phyloP scores from a whole-genome alignment of 2,329 filamentous ascomycete genomes.

The Trichothecium sympodiale region DNA sequence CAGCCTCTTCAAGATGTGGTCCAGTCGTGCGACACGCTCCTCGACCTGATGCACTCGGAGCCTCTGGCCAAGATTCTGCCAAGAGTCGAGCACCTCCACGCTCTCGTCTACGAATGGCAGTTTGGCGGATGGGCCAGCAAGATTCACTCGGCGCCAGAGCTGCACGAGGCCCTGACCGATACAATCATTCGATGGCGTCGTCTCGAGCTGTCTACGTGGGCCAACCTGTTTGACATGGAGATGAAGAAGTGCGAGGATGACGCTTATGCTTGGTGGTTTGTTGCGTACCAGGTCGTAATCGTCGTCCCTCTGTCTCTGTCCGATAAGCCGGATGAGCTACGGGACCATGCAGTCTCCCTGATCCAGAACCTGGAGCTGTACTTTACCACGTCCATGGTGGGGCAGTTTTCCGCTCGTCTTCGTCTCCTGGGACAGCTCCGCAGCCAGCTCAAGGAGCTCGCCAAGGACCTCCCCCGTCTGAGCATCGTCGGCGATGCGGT shows the following conservation, averaged over 20 bases:
- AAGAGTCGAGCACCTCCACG: slow-evolving; percentile 78
- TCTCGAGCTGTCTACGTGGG: slow-evolving; percentile 86
- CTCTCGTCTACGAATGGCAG: slow-evolving; percentile 87
- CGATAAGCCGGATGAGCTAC: slow-evolving; percentile 46
- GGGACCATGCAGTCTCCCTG: slow-evolving; percentile 54
- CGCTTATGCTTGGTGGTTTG: slow-evolving; percentile 89
- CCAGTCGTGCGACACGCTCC: slow-evolving; percentile 59
- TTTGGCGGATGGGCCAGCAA: slow-evolving; percentile 73
- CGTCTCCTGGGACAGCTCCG: slow-evolving; percentile 55
- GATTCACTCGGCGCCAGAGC: slow-evolving; percentile 54
- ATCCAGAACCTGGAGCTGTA: slow-evolving; percentile 71
- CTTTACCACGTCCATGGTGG: slow-evolving; percentile 66
- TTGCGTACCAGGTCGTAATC: slow-evolving; percentile 85
- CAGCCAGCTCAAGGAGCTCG: slow-evolving; percentile 53
- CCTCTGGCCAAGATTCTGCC: slow-evolving; percentile 79
- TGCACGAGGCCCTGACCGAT: slow-evolving; percentile 70
- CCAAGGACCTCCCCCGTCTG: slow-evolving; percentile 47
- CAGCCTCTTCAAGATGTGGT: slow-evolving; percentile 71
- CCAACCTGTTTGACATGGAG: slow-evolving; percentile 77
- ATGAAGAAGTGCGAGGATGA: slow-evolving; percentile 62
- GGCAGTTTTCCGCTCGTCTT: slow-evolving; percentile 68
- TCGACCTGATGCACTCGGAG: slow-evolving; percentile 67
- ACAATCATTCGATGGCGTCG: slow-evolving; percentile 83
- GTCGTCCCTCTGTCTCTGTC: slow-evolving; percentile 57
- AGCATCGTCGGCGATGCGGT: slow-evolving; percentile 52